Base-by-base conservation (phyloP, 1,139 yeast species). In the Yamadazyma spencermartinsiae region DNA sequence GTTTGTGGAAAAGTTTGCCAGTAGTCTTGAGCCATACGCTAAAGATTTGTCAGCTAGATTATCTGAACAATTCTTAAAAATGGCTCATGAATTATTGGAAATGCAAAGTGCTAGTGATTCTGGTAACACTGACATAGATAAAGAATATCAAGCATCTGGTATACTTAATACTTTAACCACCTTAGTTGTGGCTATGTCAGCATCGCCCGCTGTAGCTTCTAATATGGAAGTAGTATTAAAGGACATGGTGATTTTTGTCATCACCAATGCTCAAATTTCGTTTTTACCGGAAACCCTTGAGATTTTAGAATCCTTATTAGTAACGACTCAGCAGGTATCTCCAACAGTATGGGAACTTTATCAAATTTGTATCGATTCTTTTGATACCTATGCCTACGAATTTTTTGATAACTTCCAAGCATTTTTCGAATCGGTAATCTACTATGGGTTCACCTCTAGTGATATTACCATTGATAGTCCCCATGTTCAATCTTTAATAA, bases 11-110 rank as follows among this genome's bases (percentile, higher is more conserved):
- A 72, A 67, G 45, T 78, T 76, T 49, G 72, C 81, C 2, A 57
- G 61, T 26, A 73, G 75, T 51, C 65, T 78, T 44, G 80, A 75
- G 49, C 83, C 83, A 5, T 78, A 74, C 53, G 80, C 80, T 15
- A 56, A 63, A 13, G 78, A 78, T 48, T 65, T 78, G 45, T 65
- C 79, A 3, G 43, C 64, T 10, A 73, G 71, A 44, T 65, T 78
- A 50, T 69, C 66, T 11, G 68, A 68, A 24, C 80, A 77, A 48
- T 77, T 77, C 48, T 45, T 72, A 31, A 58, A 56, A 27, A 49
- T 74, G 36, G 79, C 78, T 2, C 54, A 63, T 38, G 80, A 75
- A 29, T 54, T 76, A 23, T 56, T 74, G 43, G 70, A 65, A 15
- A 52, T 56, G 36, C 59, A 58, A 35, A 44, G 41, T 17, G 57